Base-by-base conservation (phyloP, 768 basidiomycete species). In the Tulasnella sp. region DNA sequence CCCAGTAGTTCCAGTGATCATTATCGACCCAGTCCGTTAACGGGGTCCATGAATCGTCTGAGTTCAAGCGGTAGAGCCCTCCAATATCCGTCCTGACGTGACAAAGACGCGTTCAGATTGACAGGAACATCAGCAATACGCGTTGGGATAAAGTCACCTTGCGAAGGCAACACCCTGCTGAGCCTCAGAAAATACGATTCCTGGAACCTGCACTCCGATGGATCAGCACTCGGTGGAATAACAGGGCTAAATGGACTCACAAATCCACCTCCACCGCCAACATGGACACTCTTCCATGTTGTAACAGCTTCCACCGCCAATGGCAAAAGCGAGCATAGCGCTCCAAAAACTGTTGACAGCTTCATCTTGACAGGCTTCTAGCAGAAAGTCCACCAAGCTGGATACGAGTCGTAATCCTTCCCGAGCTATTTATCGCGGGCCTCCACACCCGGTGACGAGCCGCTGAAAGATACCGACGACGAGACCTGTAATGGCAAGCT, bases 1-100 rank as follows among this genome's bases (percentile, higher is more conserved):
- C 75, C 74, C 74, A 77, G 55, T 76, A 73, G 44, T 57, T 40
- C 52, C 47, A 41, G 25, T 25, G 22, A 10, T n/a, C 16, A 10
- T 31, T 45, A 45, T 24, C 16, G 10, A 27, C 44, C n/a, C 16
- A 45, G 22, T 48, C 46, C 9, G 39, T 15, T 35, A 48, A 20
- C 13, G 46, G 46, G 15, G 46, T 39, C 46, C 46, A 48, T 16
- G 46, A 37, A 20, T 39, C 32, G 22, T 34, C 28, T 13, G 25
- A 31, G 46, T 48, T 37, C 27, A 48, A 35, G 32, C 27, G 33
- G 19, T 48, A 48, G 6, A 25, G n/a, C 13, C 46, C 46, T 5
- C 46, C 28, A 28, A 24, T 22, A 27, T 45, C 44, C 22, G 44
- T 31, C 12, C 28, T n/a, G 12, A 34, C 13, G 2, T n/a, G 27